Evolutionary conservation across 805 yeast species (phyloP), one percentile per base, ranked within the genome.

Genomic region (Suhomyces xylopsoci): DNA sequence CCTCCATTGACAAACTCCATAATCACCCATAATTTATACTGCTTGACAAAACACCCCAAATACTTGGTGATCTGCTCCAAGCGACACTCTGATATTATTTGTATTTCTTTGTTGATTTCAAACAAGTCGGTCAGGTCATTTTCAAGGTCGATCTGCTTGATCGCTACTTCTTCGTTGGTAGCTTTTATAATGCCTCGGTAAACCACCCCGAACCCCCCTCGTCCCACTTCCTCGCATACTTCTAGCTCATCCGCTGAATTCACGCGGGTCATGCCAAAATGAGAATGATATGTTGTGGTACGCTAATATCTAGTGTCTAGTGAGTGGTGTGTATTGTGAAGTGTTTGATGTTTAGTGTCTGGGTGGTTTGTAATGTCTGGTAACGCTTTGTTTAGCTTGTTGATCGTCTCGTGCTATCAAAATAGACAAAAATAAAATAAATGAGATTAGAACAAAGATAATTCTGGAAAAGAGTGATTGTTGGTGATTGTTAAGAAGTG

Each of bases 1-100:
- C 96, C 96, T 0, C 91, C 94, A 38, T 86, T 84, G n/a, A 87
- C 78, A 64, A 70, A 85, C 66, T 88, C 96, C 94, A 88, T 88
- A 10, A 87, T 77, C 50, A 88, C 87, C 91, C 92, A 87, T 12
- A 88, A 74, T 64, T 85, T 85, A 63, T 78, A 81, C 38, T 85
- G 85, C 57, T 80, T 79, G 30, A 86, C 84, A 64, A 87, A 86
- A 55, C 90, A 85, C 8, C 93, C 94, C 60, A 80, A 76, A 61
- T 85, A 88, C 53, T 73, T 74, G 2, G 93, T 88, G 45, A 88
- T 82, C 61, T 83, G 84, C 2, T 78, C 71, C 48, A 80, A 76
- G 48, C 80, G 72, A 66, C 94, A 88, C 19, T 84, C 87, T 10
- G 89, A 80, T 10, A 88, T 73, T 14, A 88, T 82, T 52, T 79